Conservation (phyloP, 495 filamentous ascomycete species). For the Penicillium daleae region DNA sequence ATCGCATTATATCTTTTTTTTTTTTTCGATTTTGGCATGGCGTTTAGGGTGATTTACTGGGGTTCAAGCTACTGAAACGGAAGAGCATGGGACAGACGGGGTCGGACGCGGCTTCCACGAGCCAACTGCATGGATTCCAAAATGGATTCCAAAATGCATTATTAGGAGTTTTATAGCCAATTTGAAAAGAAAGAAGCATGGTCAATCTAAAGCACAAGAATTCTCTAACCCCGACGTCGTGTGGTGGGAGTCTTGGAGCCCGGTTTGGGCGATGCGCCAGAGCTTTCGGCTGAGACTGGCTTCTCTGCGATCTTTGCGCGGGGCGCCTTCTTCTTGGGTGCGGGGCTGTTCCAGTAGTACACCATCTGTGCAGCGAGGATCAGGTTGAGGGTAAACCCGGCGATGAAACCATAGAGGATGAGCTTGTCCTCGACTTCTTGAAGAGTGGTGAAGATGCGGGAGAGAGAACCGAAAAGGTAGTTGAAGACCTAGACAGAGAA, state of each 20-base stretch:
- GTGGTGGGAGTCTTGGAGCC: conserved; percentile 50
- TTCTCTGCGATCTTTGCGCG: conserved; percentile 42
- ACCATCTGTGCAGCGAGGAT: conserved; percentile 90
- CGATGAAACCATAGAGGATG: conserved; percentile 91
- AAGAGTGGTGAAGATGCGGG: conserved; percentile 94
- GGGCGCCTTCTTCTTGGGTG: conserved; percentile 47
- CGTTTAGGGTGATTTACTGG: not conserved
- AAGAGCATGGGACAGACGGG: conserved; percentile 2
- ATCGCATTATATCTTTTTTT: not conserved
- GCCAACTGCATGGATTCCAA: conserved; percentile 15
- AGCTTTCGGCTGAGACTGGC: conserved; percentile 36
- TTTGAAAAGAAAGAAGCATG: conserved; percentile 13
- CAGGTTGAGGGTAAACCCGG: conserved; percentile 83
- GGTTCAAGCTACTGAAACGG: not conserved
- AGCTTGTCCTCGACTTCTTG: conserved; percentile 95
- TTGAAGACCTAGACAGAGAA: conserved; percentile 78
- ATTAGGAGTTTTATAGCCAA: conserved; percentile 22
- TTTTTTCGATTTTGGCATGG: not conserved
- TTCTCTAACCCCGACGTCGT: conserved; percentile 50
- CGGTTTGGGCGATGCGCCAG: conserved; percentile 40
- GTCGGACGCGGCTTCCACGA: not conserved
- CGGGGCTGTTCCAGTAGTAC: conserved; percentile 89
- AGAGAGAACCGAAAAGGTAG: conserved; percentile 88
- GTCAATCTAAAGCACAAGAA: not conserved
- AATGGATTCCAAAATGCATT: conserved; percentile 21